These are phyloP conservation scores for Prunus mongolica DNA, from an alignment of 306 rosid species.

Conservation along the genomic window DNA sequence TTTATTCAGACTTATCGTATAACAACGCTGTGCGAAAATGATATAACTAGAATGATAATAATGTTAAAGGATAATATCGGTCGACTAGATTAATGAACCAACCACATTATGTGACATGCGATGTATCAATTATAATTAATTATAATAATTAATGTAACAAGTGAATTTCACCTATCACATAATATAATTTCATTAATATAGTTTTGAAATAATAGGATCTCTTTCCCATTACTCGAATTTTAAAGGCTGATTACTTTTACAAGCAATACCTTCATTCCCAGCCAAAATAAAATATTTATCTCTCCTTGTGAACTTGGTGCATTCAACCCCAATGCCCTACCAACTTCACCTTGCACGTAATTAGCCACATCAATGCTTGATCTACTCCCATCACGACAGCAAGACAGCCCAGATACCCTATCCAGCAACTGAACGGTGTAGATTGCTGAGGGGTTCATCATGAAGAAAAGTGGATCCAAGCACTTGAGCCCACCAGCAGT, in stretches of 20 bases:
- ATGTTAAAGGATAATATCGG: too few relatives aligned
- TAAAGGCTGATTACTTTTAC: neutral
- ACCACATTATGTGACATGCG: too few relatives aligned
- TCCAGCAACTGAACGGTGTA: conserved; percentile 43
- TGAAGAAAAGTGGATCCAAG: conserved; percentile 69
- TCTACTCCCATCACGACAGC: neutral
- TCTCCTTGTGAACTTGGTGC: conserved; percentile 68
- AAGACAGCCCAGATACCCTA: conserved; percentile 15
- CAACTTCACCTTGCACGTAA: conserved; percentile 50
- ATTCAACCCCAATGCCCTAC: conserved; percentile 47
- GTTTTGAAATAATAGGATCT: too few relatives aligned
- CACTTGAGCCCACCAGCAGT: conserved; percentile 82
- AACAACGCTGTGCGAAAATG: too few relatives aligned
- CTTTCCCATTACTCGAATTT: too few relatives aligned
- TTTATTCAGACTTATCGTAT: too few relatives aligned
- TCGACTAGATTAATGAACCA: too few relatives aligned
- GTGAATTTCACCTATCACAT: too few relatives aligned
- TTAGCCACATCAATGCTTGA: conserved; percentile 60
- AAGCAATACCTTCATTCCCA: conserved; percentile 71
- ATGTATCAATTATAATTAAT: too few relatives aligned
- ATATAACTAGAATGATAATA: too few relatives aligned
- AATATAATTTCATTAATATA: too few relatives aligned
- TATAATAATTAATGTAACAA: too few relatives aligned
- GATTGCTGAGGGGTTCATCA: conserved; percentile 60
- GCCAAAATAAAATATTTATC: conserved; percentile 81